phyloP scores from a whole-genome alignment of 2,329 filamentous ascomycete genomes.

The Leptosphaerulina australis region DNA sequence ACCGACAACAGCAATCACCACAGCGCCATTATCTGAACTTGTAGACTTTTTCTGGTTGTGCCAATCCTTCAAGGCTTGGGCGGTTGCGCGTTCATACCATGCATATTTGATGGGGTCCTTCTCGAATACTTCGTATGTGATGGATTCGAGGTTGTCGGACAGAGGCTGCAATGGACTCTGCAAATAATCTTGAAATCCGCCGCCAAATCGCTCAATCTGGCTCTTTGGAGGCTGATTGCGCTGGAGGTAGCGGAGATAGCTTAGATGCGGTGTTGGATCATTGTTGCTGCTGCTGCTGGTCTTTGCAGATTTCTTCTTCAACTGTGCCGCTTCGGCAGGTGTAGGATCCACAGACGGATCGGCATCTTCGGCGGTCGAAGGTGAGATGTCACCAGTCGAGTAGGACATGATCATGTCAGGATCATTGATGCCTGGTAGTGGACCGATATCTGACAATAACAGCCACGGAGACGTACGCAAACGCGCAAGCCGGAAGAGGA shows the following conservation, averaged over 20 bases:
- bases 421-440: slow-evolving; percentile 57
- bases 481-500: slow-evolving; percentile 64
- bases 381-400: slow-evolving; percentile 46
- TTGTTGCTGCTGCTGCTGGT: slow-evolving; percentile 58
- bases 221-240: slow-evolving; percentile 73
- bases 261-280: slow-evolving; percentile 69
- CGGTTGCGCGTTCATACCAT: slow-evolving; percentile 88
- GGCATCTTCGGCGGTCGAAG: slow-evolving; percentile 52
- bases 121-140: slow-evolving; percentile 98
- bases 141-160: slow-evolving; percentile 93
- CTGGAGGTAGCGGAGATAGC: slow-evolving; percentile 85
- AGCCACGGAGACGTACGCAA: slow-evolving; percentile 65
- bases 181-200: slow-evolving; percentile 88
- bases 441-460: slow-evolving; percentile 63
- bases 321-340: slow-evolving; percentile 67
- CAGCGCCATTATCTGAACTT: slow-evolving; percentile 70
- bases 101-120: slow-evolving; percentile 98
- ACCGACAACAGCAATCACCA: slow-evolving; percentile 90
- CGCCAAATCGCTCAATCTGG: slow-evolving; percentile 68
- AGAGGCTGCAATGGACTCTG: slow-evolving; percentile 94
- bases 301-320: slow-evolving; percentile 45
- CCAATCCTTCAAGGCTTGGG: slow-evolving; percentile 82
- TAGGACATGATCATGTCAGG: slow-evolving; percentile 47
- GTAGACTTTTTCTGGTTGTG: slow-evolving; percentile 72
- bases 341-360: slow-evolving; percentile 59